Evolutionary conservation across 495 filamentous ascomycete species (phyloP).

Genomic region (Penicillium canariense): DNA sequence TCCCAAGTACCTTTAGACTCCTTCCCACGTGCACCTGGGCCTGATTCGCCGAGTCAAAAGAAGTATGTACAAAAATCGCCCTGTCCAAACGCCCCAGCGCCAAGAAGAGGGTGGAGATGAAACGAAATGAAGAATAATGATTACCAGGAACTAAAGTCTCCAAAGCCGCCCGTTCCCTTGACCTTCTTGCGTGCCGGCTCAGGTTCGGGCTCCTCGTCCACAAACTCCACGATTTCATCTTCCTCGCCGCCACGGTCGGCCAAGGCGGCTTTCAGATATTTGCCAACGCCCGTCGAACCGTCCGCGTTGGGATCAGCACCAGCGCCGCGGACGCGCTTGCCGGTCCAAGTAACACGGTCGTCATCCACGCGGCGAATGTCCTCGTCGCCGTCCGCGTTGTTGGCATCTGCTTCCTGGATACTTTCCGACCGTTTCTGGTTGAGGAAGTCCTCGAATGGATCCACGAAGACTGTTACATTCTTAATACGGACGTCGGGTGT

Average conservation of each 20-base stretch:
- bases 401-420: constrained; percentile 37
- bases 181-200: constrained; percentile 78
- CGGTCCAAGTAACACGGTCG: constrained; percentile 87
- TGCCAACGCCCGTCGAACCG: constrained; percentile 60
- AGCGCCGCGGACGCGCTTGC: constrained; percentile 66
- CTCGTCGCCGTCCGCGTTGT: constrained; percentile 34
- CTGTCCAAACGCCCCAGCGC: not conserved
- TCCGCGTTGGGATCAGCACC: constrained; percentile 51
- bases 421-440: constrained; percentile 53
- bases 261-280: constrained; percentile 67
- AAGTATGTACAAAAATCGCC: not conserved
- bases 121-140: not conserved
- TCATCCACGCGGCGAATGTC: constrained; percentile 70
- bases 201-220: constrained; percentile 56
- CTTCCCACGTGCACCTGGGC: too few relatives aligned
- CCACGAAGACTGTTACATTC: constrained; percentile 83
- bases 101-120: not conserved
- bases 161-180: constrained; percentile 77
- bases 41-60: not conserved
- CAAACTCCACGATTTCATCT: constrained; percentile 58
- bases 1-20: not conserved
- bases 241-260: constrained; percentile 41
- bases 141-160: constrained; percentile 68
- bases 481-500: constrained; percentile 72
- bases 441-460: constrained; percentile 91